Conservation (phyloP, 768 basidiomycete species). For the Kwoniella mangroviensis region DNA sequence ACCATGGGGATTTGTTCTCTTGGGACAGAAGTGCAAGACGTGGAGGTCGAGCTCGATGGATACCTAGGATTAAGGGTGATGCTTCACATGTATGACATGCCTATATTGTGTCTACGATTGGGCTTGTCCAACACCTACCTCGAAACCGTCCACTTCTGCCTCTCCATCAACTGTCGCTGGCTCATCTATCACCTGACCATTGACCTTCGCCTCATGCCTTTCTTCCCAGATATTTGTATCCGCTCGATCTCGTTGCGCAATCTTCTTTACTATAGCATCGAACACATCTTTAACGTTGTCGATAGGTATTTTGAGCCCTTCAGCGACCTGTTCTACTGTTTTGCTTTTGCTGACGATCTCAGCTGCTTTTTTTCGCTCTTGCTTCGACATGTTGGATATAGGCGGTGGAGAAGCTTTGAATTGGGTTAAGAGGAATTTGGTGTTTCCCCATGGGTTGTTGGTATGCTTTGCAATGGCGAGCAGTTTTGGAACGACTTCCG, state of each 20-base stretch:
- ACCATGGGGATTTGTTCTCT: background rate
- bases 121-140: constrained; percentile 32
- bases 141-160: constrained; percentile 24
- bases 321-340: constrained; percentile 47
- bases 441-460: constrained; percentile 77
- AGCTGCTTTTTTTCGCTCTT: constrained; percentile 66
- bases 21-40: constrained; percentile 10
- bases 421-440: constrained; percentile 84
- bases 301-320: constrained; percentile 25
- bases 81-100: background rate
- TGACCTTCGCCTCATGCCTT: constrained; percentile 29
- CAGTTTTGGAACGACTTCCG: constrained; percentile 71
- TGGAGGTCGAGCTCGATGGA: constrained; percentile 17
- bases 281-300: constrained; percentile 29
- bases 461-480: constrained; percentile 65
- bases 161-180: constrained; percentile 2
- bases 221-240: constrained; percentile 28
- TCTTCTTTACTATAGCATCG: constrained; percentile 28
- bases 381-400: constrained; percentile 62
- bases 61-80: constrained; percentile 15
- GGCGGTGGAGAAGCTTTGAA: constrained; percentile 72
- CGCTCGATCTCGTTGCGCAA: constrained; percentile 3
- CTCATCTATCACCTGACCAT: constrained; percentile 28
- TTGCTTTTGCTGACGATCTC: constrained; percentile 68
- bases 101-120: background rate